A percentile compares a stretch with the other conserved stretches of the same genome.
Conservation (phyloP, 306 rosid genomes). For the Bauhinia variegata region DNA sequence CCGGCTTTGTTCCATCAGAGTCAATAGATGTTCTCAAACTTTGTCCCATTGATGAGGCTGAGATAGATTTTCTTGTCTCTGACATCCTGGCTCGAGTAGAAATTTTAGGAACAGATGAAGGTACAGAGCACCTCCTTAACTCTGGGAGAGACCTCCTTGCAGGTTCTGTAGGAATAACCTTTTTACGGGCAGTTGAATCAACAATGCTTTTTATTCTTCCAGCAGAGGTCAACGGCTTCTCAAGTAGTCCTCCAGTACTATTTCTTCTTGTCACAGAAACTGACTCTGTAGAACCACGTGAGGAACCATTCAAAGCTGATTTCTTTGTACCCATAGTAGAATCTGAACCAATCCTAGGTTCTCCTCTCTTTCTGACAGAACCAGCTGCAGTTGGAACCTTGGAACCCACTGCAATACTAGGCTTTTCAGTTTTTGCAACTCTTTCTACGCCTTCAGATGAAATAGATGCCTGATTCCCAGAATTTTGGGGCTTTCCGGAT, state of each 20-base stretch:
- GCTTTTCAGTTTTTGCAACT: constrained; percentile 44
- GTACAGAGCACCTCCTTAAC: constrained; percentile 62
- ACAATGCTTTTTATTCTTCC: constrained; percentile 37
- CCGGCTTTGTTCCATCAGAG: constrained; percentile 49
- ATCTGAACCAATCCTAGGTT: constrained; percentile 43
- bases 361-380: constrained; percentile 55
- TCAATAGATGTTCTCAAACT: constrained; percentile 46
- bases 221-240: constrained; percentile 56
- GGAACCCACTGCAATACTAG: constrained; percentile 36
- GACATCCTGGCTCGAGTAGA: constrained; percentile 39
- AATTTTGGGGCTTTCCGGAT: constrained; percentile 41
- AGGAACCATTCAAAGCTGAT: constrained; percentile 50
- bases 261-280: constrained; percentile 60
- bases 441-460: constrained; percentile 42
- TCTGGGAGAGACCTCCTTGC: constrained; percentile 76
- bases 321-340: constrained; percentile 46
- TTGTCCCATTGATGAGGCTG: constrained; percentile 42
- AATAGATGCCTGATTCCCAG: constrained; percentile 33
- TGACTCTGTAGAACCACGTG: constrained; percentile 45
- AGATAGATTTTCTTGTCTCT: constrained; percentile 52
- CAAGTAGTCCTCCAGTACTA: constrained; percentile 73
- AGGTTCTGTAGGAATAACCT: constrained; percentile 40
- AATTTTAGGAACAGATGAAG: constrained; percentile 52
- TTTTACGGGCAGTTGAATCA: constrained; percentile 39
- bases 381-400: constrained; percentile 40